Evolutionary conservation across 1,284 basidiomycete species (phyloP).

Genomic region (Takashimella tepidaria): DNA sequence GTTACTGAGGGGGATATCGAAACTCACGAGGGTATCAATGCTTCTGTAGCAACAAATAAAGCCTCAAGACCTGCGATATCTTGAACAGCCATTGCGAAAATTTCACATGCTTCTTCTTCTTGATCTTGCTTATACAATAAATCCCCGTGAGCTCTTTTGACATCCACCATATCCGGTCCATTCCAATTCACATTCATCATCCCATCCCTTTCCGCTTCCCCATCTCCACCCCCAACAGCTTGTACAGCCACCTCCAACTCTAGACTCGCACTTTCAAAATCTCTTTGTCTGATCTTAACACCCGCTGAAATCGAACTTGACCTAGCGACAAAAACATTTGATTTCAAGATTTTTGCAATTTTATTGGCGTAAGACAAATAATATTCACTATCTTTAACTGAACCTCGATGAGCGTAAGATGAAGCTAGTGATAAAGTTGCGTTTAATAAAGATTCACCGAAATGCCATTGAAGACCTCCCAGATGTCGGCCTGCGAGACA

Average conservation of each 20-base stretch:
- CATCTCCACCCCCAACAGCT: conserved; percentile 29
- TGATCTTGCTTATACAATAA: conserved; percentile 49
- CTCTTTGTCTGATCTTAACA: conserved; percentile 60
- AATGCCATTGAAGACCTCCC: conserved; percentile 65
- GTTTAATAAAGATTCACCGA: conserved; percentile 60
- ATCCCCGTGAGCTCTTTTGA: conserved; percentile 58
- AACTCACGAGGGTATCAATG: conserved; percentile 29
- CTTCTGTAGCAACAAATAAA: conserved; percentile 31
- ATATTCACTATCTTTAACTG: conserved; percentile 73
- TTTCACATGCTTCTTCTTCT: conserved; percentile 52
- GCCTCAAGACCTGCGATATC: conserved; percentile 33
- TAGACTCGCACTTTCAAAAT: conserved; percentile 55
- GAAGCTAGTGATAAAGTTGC: conserved; percentile 61
- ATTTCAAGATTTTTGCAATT: conserved; percentile 62
- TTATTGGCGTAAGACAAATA: conserved; percentile 68
- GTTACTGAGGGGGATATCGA: too few relatives aligned
- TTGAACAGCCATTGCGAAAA: conserved; percentile 40
- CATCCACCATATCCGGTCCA: conserved; percentile 57
- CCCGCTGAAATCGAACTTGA: conserved; percentile 64
- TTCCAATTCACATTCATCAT: conserved; percentile 29
- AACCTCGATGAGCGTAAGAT: conserved; percentile 65
- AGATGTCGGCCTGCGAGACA: conserved; percentile 41
- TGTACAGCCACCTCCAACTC: conserved; percentile 55
- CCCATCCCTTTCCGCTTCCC: not conserved
- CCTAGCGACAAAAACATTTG: conserved; percentile 60